A percentile compares a stretch with the other conserved stretches of the same genome.
Conservation (phyloP, 2,329 filamentous ascomycete genomes). For the Graphilbum fragrans region DNA sequence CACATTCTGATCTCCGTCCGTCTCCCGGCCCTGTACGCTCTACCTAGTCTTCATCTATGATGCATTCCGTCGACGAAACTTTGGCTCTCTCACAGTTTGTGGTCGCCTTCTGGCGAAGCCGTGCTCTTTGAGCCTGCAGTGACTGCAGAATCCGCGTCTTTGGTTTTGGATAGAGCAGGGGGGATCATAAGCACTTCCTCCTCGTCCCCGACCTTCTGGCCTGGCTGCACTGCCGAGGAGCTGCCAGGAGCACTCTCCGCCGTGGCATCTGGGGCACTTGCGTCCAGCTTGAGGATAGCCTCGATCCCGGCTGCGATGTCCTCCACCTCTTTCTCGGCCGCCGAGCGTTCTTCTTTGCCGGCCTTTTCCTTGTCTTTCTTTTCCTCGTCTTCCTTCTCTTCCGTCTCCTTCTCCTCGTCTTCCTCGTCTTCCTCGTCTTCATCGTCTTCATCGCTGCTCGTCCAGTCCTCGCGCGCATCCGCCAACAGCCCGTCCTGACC, state of each 20-base stretch:
- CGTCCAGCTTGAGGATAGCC: constrained; percentile 6
- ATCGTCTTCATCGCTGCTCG: neutral
- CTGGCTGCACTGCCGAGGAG: neutral
- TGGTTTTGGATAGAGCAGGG: too few relatives aligned
- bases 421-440: neutral
- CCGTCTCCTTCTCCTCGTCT: neutral
- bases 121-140: too few relatives aligned
- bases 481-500: constrained; percentile 25
- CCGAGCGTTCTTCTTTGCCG: constrained; percentile 1
- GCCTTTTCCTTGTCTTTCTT: neutral
- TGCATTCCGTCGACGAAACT: too few relatives aligned
- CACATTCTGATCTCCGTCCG: too few relatives aligned
- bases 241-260: neutral
- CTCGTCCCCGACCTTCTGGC: neutral
- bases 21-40: too few relatives aligned
- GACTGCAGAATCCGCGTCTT: too few relatives aligned
- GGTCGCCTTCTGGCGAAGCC: too few relatives aligned
- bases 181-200: too few relatives aligned
- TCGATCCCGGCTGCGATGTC: constrained; percentile 8
- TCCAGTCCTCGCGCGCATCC: constrained; percentile 15
- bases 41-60: too few relatives aligned
- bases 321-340: constrained; percentile 8
- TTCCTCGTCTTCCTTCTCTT: neutral
- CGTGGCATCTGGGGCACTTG: neutral
- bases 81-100: too few relatives aligned